phyloP scores from a whole-genome alignment of 331 rosid genomes.

The Malus hybrid region DNA sequence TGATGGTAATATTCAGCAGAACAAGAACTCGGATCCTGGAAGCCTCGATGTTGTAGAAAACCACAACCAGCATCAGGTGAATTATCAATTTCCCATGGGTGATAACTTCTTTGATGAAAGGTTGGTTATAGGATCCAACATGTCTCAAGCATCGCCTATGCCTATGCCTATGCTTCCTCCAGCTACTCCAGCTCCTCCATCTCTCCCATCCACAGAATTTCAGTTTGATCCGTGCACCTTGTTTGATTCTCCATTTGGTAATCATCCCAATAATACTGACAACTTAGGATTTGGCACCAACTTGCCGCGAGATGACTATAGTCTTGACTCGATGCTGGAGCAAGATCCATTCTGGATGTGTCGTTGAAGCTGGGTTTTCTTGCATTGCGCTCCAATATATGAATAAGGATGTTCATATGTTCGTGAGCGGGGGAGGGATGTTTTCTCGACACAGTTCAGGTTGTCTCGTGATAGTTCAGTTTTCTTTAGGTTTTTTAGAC shows the following conservation, averaged over 20 bases:
- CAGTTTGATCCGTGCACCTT: conserved; percentile 20
- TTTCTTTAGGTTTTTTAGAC: not conserved
- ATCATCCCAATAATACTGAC: not conserved
- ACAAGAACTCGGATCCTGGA: conserved; percentile 30
- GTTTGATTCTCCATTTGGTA: conserved; percentile 17
- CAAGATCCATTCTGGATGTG: conserved; percentile 23
- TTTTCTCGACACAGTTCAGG: too few relatives aligned
- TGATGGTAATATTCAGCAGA: conserved; percentile 41
- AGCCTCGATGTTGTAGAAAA: conserved; percentile 9
- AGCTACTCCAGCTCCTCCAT: conserved; percentile 1
- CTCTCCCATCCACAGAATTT: conserved; percentile 10
- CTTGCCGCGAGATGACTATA: conserved; percentile 17
- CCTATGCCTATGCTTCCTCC: conserved; percentile 1
- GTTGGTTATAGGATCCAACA: conserved; percentile 1
- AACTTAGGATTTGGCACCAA: conserved; percentile 18
- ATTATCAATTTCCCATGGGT: conserved; percentile 15
- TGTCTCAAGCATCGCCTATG: not conserved
- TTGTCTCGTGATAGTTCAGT: too few relatives aligned
- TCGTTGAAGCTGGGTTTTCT: conserved; percentile 1
- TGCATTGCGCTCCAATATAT: not conserved
- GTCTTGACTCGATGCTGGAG: conserved; percentile 11
- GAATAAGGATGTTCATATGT: conserved; percentile 10
- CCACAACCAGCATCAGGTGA: conserved; percentile 16
- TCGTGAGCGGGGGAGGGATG: not conserved
- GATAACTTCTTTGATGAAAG: conserved; percentile 17